Evolutionary conservation across 2,329 filamentous ascomycete genomes (phyloP).

Genomic region (Colletotrichum horii): DNA sequence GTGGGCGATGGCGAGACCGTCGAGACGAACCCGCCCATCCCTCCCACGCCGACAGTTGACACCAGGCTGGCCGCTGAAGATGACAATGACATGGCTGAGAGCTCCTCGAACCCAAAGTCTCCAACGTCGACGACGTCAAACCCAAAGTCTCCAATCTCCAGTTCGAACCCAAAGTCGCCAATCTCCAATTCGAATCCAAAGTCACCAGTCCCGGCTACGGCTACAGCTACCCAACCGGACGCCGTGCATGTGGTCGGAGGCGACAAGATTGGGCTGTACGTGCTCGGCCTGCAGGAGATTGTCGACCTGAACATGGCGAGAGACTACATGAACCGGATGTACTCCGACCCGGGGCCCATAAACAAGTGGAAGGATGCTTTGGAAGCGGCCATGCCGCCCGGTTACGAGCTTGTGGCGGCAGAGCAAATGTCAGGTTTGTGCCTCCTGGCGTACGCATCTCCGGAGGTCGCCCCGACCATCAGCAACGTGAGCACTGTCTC

Average conservation of each 20-base stretch:
- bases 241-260: constrained; percentile 56
- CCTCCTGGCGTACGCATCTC: constrained; percentile 84
- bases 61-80: constrained; percentile 43
- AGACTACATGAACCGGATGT: constrained; percentile 76
- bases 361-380: constrained; percentile 84
- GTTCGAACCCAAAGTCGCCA: not conserved
- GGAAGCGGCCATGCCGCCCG: constrained; percentile 73
- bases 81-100: constrained; percentile 43
- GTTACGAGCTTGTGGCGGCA: constrained; percentile 77
- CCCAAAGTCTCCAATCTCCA: not conserved
- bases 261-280: constrained; percentile 85
- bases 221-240: constrained; percentile 29
- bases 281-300: constrained; percentile 89
- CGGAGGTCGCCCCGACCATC: constrained; percentile 74
- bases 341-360: constrained; percentile 72
- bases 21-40: constrained; percentile 22
- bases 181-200: not conserved
- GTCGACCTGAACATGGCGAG: constrained; percentile 82
- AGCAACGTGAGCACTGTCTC: constrained; percentile 82
- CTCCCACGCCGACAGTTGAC: not conserved
- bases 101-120: not conserved
- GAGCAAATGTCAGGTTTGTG: constrained; percentile 89
- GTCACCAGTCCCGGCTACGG: not conserved
- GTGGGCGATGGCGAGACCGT: constrained; percentile 44
- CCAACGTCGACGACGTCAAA: not conserved